Evolutionary conservation across 148 eudicot species (phyloP), one percentile per base, ranked within the genome.

Genomic region (Dianthus caryophyllus): DNA sequence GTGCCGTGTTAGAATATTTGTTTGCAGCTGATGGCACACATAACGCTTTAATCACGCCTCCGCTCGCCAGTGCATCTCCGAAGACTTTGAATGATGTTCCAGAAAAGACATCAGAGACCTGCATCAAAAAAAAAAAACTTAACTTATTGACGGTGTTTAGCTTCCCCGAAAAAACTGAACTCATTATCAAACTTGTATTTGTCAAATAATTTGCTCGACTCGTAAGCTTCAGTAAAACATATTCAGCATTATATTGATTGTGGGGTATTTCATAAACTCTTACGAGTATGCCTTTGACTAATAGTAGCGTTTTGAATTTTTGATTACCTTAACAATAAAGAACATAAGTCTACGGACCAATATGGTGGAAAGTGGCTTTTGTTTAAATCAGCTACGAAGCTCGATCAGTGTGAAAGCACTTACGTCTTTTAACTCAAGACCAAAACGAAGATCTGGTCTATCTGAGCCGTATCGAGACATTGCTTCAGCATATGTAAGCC

Each of bases 401-500:
- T 36, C 53, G 15, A 65, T 49, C 21, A 5, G 22, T 60, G 49
- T 6, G 64, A 16, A 74, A 72, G 48, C 7, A 16, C 71, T 79
- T 90, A 94, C 98, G 74, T 94, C 90, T 84, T 75, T 88, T 69
- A 94, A 66, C 79, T 94, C 92, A 75, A 94, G 88, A 75, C 81
- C 92, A 86, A 94, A 94, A 61, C 98, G 98, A 63, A 78, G 74
- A 82, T 94, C 98, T 56, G 97, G 98, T 73, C 83, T 86, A 83
- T 94, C 98, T 68, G 98, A 88, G 79, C 98, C 98, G 84, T 81
- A 94, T 72, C 90, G 83, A 71, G 74, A 78, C 96, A 90, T 90
- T 51, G 92, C 96, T 84, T 94, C 97, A 39, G 88, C 88, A 82
- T 90, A 94, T 27, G 97, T 90, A 58, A 94, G 88, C 85, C 96